phyloP scores from a whole-genome alignment of 345 rosid genomes.

The Eutrema yunnanense region DNA sequence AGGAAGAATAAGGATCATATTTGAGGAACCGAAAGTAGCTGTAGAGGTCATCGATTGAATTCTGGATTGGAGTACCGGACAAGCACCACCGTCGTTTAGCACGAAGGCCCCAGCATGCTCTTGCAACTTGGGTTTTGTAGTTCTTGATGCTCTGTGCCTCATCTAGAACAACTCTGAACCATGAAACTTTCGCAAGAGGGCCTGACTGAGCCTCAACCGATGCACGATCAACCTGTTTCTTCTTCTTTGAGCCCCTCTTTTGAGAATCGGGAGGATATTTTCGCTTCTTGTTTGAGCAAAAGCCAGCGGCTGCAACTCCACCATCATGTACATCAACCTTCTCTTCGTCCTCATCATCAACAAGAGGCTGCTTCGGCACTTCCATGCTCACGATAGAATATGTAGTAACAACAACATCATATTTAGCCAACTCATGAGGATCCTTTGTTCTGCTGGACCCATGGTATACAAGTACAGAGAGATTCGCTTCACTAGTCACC shows the following conservation, averaged over 20 bases:
- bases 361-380: constrained; percentile 86
- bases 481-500: constrained; percentile 60
- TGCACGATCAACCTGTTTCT: constrained; percentile 42
- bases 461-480: constrained; percentile 82
- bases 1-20: constrained; percentile 75
- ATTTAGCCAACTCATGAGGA: constrained; percentile 72
- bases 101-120: constrained; percentile 99
- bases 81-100: constrained; percentile 99
- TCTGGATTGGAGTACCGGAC: constrained; percentile 98
- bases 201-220: constrained; percentile 51
- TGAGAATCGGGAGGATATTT: constrained; percentile 48
- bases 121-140: constrained; percentile 91
- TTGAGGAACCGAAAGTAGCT: constrained; percentile 96
- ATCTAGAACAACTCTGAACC: constrained; percentile 96
- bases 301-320: constrained; percentile 29
- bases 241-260: constrained; percentile 48
- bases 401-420: constrained; percentile 92
- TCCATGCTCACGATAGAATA: constrained; percentile 96
- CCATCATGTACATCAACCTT: constrained; percentile 40
- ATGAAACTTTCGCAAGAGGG: constrained; percentile 85
- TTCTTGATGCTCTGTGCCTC: constrained; percentile 99
- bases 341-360: constrained; percentile 56
- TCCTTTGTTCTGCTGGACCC: constrained; percentile 89
- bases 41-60: constrained; percentile 93
- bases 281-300: constrained; percentile 49